Evolutionary conservation across 1,284 basidiomycete species (phyloP), one percentile per base, ranked within the genome.

Genomic region (Thecaphora thlaspeos): DNA sequence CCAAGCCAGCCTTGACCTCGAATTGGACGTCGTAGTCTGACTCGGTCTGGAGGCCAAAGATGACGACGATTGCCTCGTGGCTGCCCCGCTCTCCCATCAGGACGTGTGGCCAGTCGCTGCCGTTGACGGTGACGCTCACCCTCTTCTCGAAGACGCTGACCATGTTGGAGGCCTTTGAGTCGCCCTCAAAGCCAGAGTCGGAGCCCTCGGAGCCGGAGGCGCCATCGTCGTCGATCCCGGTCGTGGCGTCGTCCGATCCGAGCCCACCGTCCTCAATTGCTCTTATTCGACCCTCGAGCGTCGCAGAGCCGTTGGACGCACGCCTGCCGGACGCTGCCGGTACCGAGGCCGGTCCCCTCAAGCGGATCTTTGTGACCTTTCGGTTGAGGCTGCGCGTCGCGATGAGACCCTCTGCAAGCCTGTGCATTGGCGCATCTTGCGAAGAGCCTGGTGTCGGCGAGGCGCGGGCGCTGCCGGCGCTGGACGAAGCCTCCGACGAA

Each of bases 61-160:
- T 61, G 58, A 73, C 71, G 24, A 73, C 59, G 43, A 73, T 65
- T 10, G 70, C 70, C 43, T 73, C 71, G 43, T 70, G 69, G 7
- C 59, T 52, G 24, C 64, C 64, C 2, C 59, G 46, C 41, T 73
- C 71, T 2, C 58, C 69, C 15, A 73, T 46, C 38, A 73, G 51
- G 17, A 73, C 71, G 34, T 72, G 66, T 22, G 58, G 53, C 71
- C 71, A 73, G 41, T 63, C 55, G 3, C 46, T 46, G 17, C 70
- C 67, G 24, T 73, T 70, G 41, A 73, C 62, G 5, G 50, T 51
- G 46, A 73, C 61, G 9, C 55, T 65, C 24, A 73, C 61, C 9
- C 64, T 54, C 8, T 55, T 48, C 18, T 69, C 66, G 46, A 72
- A 71, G 36, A 71, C 52, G 28, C 45, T 52, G 28, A 51, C 49